A percentile compares a stretch with the other conserved stretches of the same genome.
These are phyloP conservation scores for Diutina rugosa DNA, from an alignment of 1,139 yeast genomes.

Conservation along the genomic window DNA sequence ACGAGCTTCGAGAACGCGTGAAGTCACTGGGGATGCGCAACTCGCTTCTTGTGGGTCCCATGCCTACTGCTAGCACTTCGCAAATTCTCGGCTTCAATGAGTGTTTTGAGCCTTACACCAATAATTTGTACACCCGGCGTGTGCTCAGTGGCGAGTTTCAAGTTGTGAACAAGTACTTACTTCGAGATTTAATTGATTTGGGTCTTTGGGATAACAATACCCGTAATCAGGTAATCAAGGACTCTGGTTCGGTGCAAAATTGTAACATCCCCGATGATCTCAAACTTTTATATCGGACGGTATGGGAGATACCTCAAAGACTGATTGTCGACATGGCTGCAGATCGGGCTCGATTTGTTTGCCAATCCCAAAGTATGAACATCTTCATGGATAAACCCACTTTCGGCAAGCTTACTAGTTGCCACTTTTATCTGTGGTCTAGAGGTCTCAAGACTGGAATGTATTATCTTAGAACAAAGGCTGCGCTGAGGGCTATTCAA, in stretches of 20 bases:
- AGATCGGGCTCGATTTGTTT: slow-evolving; percentile 47
- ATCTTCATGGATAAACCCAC: slow-evolving; percentile 43
- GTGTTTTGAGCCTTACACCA: slow-evolving; percentile 52
- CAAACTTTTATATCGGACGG: slow-evolving; percentile 41
- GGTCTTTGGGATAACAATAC: slow-evolving; percentile 43
- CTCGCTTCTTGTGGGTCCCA: slow-evolving; percentile 49
- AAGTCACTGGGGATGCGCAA: slow-evolving; percentile 39
- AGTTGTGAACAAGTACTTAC: slow-evolving; percentile 43
- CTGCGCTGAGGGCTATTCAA: slow-evolving; percentile 51
- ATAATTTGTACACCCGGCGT: slow-evolving; percentile 47
- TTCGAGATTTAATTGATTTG: slow-evolving; percentile 40
- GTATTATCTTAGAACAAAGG: slow-evolving; percentile 52
- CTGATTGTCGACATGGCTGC: slow-evolving; percentile 47
- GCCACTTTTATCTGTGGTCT: slow-evolving; percentile 5
- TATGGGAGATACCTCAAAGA: slow-evolving; percentile 50
- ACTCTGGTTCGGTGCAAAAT: slow-evolving; percentile 43
- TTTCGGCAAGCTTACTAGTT: slow-evolving; percentile 37
- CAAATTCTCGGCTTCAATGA: slow-evolving; percentile 50
- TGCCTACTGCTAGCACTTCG: slow-evolving; percentile 57
- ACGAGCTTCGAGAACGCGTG: slow-evolving; percentile 29
- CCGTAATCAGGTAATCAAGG: slow-evolving; percentile 38
- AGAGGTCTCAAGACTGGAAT: slow-evolving; percentile 53
- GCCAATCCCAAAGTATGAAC: slow-evolving; percentile 50
- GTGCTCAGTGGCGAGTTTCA: slow-evolving; percentile 52
- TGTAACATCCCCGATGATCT: slow-evolving; percentile 38